Percentiles rank a stretch among this genome's conserved stretches.
These are phyloP conservation scores for Aspergillus pseudonomiae DNA, from an alignment of 2,329 filamentous ascomycete genomes.

Conservation along the genomic window DNA sequence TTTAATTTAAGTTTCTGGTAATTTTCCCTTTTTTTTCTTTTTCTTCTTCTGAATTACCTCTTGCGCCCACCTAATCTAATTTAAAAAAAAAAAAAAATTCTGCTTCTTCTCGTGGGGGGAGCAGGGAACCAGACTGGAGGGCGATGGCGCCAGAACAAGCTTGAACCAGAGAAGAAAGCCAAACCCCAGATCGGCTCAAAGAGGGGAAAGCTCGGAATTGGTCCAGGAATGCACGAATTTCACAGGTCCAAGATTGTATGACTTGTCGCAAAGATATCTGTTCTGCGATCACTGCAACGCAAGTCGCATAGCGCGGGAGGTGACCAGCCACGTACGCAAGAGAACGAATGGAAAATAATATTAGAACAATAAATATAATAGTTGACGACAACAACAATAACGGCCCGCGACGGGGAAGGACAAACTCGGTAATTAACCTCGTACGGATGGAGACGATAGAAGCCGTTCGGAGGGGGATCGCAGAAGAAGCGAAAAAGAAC, in stretches of 20 bases:
- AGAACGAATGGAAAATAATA: slow-evolving; percentile 14
- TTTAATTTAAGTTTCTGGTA: slow-evolving; percentile 19
- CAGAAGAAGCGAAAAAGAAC: slow-evolving; percentile 12
- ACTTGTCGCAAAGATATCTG: slow-evolving; percentile 25
- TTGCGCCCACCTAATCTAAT: not conserved
- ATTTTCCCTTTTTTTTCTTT: slow-evolving; percentile 14
- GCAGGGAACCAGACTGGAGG: slow-evolving; percentile 15
- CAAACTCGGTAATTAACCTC: not conserved
- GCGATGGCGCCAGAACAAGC: slow-evolving; percentile 22
- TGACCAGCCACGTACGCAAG: slow-evolving; percentile 28
- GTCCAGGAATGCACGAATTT: slow-evolving; percentile 17
- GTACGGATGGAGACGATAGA: slow-evolving; percentile 2
- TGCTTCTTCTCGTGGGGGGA: slow-evolving; percentile 16
- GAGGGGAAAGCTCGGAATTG: slow-evolving; percentile 14
- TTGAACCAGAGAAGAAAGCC: slow-evolving; percentile 14
- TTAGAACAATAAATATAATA: slow-evolving; percentile 2
- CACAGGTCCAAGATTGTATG: slow-evolving; percentile 20
- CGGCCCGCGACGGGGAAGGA: not conserved
- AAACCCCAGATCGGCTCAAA: slow-evolving; percentile 25
- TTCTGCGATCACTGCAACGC: slow-evolving; percentile 18
- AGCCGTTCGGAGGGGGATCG: slow-evolving; percentile 9
- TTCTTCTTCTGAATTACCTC: not conserved
- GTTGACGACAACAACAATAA: not conserved
- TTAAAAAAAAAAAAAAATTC: not conserved
- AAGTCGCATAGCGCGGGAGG: slow-evolving; percentile 27